Evolutionary conservation across 1,139 yeast species (phyloP).

Genomic region (Taphrina communis): DNA sequence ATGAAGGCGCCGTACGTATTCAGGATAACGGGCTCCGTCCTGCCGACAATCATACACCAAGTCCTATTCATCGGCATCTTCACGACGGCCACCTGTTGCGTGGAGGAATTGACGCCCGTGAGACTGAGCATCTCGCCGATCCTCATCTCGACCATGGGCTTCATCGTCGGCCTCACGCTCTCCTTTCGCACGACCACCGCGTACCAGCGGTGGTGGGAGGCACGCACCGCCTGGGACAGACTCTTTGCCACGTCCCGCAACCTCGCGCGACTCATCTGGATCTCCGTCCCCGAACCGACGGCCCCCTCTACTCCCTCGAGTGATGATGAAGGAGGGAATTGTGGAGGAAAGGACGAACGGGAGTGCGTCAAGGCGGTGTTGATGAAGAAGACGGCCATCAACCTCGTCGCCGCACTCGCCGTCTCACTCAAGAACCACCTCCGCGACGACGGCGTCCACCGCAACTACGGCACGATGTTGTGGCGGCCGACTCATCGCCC

Average conservation of each 20-base stretch:
- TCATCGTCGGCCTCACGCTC: slow-evolving; percentile 45
- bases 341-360: background rate
- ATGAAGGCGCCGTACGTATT: slow-evolving; percentile 44
- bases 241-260: slow-evolving; percentile 39
- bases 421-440: slow-evolving; percentile 46
- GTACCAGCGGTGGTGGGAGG: slow-evolving; percentile 46
- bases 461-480: background rate
- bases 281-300: slow-evolving; percentile 27
- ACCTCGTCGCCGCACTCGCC: slow-evolving; percentile 44
- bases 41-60: slow-evolving; percentile 44
- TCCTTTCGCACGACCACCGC: slow-evolving; percentile 46
- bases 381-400: slow-evolving; percentile 43
- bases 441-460: background rate
- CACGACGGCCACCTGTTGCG: slow-evolving; percentile 40
- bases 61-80: slow-evolving; percentile 42
- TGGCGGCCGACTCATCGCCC: background rate
- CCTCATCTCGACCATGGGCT: slow-evolving; percentile 45
- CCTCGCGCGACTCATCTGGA: slow-evolving; percentile 44
- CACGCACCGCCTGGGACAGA: slow-evolving; percentile 41
- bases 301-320: background rate
- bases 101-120: slow-evolving; percentile 41
- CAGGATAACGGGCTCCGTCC: slow-evolving; percentile 45
- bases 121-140: slow-evolving; percentile 43
- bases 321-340: background rate
- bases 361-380: slow-evolving; percentile 32